Evolutionary conservation across 1,139 yeast species (phyloP).

Genomic region (Ogataea hybrid): DNA sequence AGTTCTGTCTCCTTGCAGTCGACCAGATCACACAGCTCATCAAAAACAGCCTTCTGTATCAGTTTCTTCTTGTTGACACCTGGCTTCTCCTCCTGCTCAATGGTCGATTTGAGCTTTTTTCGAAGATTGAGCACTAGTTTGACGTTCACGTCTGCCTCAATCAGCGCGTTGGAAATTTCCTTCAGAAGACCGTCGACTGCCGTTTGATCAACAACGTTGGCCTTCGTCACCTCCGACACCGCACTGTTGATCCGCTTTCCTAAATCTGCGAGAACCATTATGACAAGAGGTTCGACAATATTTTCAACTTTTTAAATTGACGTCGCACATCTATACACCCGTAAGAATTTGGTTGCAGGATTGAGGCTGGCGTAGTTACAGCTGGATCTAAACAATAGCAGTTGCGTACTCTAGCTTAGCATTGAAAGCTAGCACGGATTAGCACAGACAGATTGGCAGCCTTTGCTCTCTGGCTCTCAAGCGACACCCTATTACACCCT

Average conservation of each 20-base stretch:
- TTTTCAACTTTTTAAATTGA: constrained; percentile 4
- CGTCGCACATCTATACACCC: not conserved
- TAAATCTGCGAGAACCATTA: constrained; percentile 92
- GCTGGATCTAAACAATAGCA: too few relatives aligned
- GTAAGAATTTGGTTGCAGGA: not conserved
- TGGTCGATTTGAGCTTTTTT: constrained; percentile 64
- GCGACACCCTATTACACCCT: not conserved
- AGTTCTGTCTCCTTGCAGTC: constrained; percentile 62
- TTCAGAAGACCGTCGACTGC: constrained; percentile 73
- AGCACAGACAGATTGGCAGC: too few relatives aligned
- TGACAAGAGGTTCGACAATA: constrained; percentile 6
- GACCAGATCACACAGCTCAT: constrained; percentile 83
- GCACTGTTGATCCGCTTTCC: constrained; percentile 84
- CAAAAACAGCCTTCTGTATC: constrained; percentile 89
- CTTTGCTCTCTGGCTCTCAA: too few relatives aligned
- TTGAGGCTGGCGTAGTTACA: not conserved
- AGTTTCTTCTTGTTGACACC: constrained; percentile 68
- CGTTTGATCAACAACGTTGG: constrained; percentile 56
- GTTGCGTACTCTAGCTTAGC: too few relatives aligned
- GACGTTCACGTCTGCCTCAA: constrained; percentile 91
- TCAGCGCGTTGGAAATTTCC: constrained; percentile 83
- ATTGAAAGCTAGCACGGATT: too few relatives aligned
- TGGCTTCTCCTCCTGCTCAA: constrained; percentile 49
- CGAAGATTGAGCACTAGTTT: constrained; percentile 76
- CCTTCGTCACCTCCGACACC: constrained; percentile 64